Evolutionary conservation across 176 grass and related monocot genomes (phyloP).

Genomic region (Hsuehochloa calcarea): DNA sequence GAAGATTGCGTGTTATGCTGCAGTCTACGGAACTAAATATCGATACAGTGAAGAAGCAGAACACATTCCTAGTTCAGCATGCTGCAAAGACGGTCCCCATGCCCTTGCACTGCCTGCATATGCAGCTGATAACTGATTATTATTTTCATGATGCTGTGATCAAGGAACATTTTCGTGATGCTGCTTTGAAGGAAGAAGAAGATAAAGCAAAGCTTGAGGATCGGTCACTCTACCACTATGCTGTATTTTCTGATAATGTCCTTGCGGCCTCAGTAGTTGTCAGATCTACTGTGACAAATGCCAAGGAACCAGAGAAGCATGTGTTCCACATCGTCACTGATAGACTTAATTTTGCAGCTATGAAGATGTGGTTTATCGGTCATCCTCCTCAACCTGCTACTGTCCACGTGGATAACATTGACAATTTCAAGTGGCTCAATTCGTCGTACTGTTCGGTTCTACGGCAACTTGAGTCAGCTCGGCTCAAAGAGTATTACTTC

Average conservation of each 20-base stretch:
- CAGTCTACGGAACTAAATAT: slow-evolving; percentile 81
- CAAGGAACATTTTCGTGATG: slow-evolving; percentile 36
- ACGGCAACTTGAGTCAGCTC: slow-evolving; percentile 88
- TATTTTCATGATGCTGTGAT: slow-evolving; percentile 44
- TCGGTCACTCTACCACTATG: slow-evolving; percentile 84
- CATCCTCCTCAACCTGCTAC: slow-evolving; percentile 54
- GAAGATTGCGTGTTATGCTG: slow-evolving; percentile 74
- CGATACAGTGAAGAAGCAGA: slow-evolving; percentile 74
- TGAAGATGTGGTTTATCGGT: slow-evolving; percentile 93
- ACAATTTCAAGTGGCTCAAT: slow-evolving; percentile 96
- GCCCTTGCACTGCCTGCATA: slow-evolving; percentile 83
- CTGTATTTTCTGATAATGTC: slow-evolving; percentile 96
- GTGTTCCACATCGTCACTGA: slow-evolving; percentile 95
- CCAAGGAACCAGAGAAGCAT: slow-evolving; percentile 84
- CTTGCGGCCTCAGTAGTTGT: slow-evolving; percentile 89
- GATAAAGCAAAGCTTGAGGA: slow-evolving; percentile 74
- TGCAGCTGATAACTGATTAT: slow-evolving; percentile 84
- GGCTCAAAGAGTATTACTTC: slow-evolving; percentile 95
- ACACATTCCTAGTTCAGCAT: slow-evolving; percentile 92
- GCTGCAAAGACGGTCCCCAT: slow-evolving; percentile 93
- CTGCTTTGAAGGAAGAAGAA: slow-evolving; percentile 49
- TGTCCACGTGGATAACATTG: slow-evolving; percentile 85
- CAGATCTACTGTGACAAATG: slow-evolving; percentile 70
- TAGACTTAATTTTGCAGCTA: slow-evolving; percentile 89
- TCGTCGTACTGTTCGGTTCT: slow-evolving; percentile 91